phyloP scores from a whole-genome alignment of 495 filamentous ascomycete species.

The Xylaria castorea region DNA sequence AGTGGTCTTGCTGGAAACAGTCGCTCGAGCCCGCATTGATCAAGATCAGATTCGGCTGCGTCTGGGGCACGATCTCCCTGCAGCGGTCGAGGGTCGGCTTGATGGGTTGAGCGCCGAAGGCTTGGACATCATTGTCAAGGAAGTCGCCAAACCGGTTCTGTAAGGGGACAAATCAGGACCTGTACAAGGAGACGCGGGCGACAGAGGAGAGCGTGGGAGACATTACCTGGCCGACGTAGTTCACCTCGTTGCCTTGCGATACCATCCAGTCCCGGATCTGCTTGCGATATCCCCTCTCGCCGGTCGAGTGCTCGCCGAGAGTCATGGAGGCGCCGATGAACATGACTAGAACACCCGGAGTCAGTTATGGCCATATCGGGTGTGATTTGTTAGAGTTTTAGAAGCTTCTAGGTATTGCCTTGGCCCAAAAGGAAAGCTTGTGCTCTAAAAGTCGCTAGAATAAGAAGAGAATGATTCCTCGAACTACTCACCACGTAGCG shows the following conservation, averaged over 20 bases:
- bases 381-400: background rate
- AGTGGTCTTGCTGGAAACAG: constrained; percentile 40
- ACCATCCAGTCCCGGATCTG: constrained; percentile 48
- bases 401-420: background rate
- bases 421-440: background rate
- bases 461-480: background rate
- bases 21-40: constrained; percentile 43
- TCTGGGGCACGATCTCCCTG: constrained; percentile 38
- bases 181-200: constrained; percentile 17
- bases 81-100: constrained; percentile 36
- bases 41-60: constrained; percentile 39
- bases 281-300: constrained; percentile 62
- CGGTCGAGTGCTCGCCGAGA: constrained; percentile 55
- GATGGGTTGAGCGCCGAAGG: constrained; percentile 40
- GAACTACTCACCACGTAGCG: constrained; percentile 41
- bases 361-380: background rate
- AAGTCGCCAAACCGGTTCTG: constrained; percentile 43
- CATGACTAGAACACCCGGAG: constrained; percentile 41
- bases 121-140: constrained; percentile 42
- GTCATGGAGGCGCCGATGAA: constrained; percentile 67
- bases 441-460: background rate
- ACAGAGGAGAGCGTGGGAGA: constrained; percentile 10
- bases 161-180: constrained; percentile 29
- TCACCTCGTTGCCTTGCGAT: constrained; percentile 42
- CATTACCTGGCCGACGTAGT: constrained; percentile 42